Percentiles rank a stretch among this genome's conserved stretches.
Conservation (phyloP, 148 eudicot genomes). For the Camellia japonica region DNA sequence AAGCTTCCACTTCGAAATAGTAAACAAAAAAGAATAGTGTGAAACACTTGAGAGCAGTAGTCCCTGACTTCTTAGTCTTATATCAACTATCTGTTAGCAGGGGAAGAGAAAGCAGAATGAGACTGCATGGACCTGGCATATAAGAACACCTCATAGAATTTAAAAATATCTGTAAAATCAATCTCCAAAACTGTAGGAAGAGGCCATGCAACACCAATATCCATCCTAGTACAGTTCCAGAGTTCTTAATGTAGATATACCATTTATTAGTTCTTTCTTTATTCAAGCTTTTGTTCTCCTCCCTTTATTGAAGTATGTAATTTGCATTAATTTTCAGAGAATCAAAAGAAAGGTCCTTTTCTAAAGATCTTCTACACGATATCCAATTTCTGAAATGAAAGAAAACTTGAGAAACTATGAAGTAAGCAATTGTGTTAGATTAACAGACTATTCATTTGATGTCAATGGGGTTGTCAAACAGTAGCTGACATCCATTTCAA, state of each 20-base stretch:
- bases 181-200: background rate
- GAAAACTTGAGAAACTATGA: background rate
- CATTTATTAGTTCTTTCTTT: background rate
- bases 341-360: background rate
- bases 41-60: background rate
- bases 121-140: no score
- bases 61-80: no score
- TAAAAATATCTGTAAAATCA: background rate
- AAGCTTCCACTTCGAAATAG: no score
- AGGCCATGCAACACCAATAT: background rate
- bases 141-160: background rate
- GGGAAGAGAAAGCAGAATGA: no score
- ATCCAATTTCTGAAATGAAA: background rate
- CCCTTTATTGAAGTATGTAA: background rate
- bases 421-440: no score
- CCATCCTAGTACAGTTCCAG: background rate
- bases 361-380: background rate
- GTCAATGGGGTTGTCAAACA: background rate
- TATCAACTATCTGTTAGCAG: no score
- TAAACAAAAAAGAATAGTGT: no score
- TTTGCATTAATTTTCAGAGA: no score
- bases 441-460: background rate
- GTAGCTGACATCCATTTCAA: background rate
- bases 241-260: background rate
- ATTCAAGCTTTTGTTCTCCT: background rate